Base-by-base conservation (phyloP, 805 yeast species). In the Wickerhamiella lipophila region DNA sequence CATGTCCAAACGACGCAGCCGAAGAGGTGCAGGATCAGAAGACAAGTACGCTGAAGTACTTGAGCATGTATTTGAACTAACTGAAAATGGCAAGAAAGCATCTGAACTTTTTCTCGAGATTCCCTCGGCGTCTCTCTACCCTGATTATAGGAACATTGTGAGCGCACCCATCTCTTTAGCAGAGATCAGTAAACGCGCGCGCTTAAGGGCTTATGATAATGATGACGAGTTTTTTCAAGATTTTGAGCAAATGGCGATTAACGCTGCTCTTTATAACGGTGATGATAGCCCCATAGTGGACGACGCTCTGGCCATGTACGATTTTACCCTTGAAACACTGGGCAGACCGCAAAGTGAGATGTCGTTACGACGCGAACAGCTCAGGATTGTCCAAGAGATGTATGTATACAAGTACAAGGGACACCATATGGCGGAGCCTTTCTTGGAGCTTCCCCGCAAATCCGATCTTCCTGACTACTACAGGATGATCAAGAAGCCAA, bases 381-480 rank as follows among this genome's bases (percentile, higher is more conserved):
- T 42, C 26, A 49, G 46, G 26, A 41, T 55, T 8, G 43, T 60
- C 15, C 46, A 47, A 25, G 64, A 60, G 19, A 51, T 60, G 25
- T 49, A 52, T 39, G 48, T 32, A 16, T 60, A 60, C 55, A 60
- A 60, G 49, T 52, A 45, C 52, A 56, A 57, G 47, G 76, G 72
- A 18, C 67, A 75, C 11, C 63, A 67, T 43, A 68, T 81, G 36
- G 74, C 83, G 52, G 82, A 74, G 12, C 83, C 94, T 0, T 88
- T 87, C 60, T 61, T 82, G 67, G 83, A 79, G 27, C 80, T 78
- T 49, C 92, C 89, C 2, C 78, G 78, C 58, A 74, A 73, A 27
- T 74, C 75, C 12, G 76, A 74, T 51, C 81, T 82, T 57, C 95
- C 95, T 1, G 94, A 83, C 58, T 88, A 88, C 66, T 80, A 80